phyloP scores from a whole-genome alignment of 108 stramenopile species.

The Cyclotella choctawhatcheeana region DNA sequence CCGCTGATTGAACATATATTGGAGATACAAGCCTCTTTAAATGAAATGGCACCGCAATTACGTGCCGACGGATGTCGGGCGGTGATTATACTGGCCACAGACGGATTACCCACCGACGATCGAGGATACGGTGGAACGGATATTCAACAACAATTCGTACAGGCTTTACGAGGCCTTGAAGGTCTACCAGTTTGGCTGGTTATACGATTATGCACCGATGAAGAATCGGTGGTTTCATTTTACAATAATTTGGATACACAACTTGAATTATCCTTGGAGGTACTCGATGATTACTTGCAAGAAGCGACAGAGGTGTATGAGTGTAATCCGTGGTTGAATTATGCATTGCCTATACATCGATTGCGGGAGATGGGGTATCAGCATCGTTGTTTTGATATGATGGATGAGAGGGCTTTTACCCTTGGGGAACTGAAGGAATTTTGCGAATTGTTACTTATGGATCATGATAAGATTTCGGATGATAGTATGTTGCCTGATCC shows the following conservation, averaged over 20 bases:
- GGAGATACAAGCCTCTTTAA: slow-evolving; percentile 68
- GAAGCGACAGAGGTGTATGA: slow-evolving; percentile 85
- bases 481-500: slow-evolving; percentile 86
- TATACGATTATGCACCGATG: slow-evolving; percentile 84
- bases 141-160: slow-evolving; percentile 41
- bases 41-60: slow-evolving; percentile 55
- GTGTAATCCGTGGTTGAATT: slow-evolving; percentile 91
- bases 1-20: slow-evolving; percentile 75
- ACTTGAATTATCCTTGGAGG: slow-evolving; percentile 83
- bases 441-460: slow-evolving; percentile 69
- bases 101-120: slow-evolving; percentile 84
- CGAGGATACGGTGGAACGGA: slow-evolving; percentile 39
- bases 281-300: slow-evolving; percentile 85
- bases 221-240: slow-evolving; percentile 79
- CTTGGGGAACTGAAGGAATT: slow-evolving; percentile 74
- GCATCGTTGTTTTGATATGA: slow-evolving; percentile 80
- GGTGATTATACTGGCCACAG: slow-evolving; percentile 85
- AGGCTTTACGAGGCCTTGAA: slow-evolving; percentile 66
- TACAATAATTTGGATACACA: slow-evolving; percentile 86
- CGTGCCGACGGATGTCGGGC: slow-evolving; percentile 67
- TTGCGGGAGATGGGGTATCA: slow-evolving; percentile 90
- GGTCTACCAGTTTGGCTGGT: slow-evolving; percentile 87
- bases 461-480: slow-evolving; percentile 40
- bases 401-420: slow-evolving; percentile 79
- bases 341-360: slow-evolving; percentile 83